Percentiles rank a stretch among this genome's conserved stretches.
These are phyloP conservation scores for Globisporangium echinulatum DNA, from an alignment of 352 stramenopile species.

Conservation along the genomic window DNA sequence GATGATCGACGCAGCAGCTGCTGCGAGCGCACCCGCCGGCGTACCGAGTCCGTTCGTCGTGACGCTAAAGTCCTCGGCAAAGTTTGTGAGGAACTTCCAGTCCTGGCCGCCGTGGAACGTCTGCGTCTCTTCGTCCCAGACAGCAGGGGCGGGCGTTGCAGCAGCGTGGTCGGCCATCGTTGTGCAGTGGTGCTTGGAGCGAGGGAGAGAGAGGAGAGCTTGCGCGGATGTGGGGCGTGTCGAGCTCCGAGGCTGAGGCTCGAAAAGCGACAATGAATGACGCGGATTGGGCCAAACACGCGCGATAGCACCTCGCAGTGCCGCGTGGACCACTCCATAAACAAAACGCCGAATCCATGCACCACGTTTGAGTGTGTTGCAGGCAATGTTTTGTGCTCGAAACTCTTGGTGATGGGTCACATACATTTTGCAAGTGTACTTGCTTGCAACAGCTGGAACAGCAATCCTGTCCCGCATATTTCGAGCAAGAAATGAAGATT, in stretches of 20 bases:
- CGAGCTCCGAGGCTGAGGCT: neutral
- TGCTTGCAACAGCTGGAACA: neutral
- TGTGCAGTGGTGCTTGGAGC: neutral
- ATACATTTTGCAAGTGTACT: neutral
- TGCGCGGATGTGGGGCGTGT: too few species aligned
- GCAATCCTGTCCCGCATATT: neutral
- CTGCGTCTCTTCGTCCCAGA: slow-evolving; percentile 82
- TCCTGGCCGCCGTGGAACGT: slow-evolving; percentile 90
- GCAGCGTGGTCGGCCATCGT: slow-evolving; percentile 8
- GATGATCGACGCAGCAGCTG: slow-evolving; percentile 61
- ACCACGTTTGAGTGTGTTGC: neutral
- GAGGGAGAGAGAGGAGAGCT: neutral
- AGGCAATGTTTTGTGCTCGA: neutral
- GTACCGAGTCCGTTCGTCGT: slow-evolving; percentile 87
- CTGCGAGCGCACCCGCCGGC: slow-evolving; percentile 54
- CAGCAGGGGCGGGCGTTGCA: slow-evolving; percentile 12
- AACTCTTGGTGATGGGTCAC: neutral
- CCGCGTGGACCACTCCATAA: neutral
- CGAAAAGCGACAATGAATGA: slow-evolving; percentile 8
- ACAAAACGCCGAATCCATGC: neutral
- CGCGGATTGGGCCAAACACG: neutral
- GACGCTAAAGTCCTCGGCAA: slow-evolving; percentile 87
- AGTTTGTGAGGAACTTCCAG: slow-evolving; percentile 89
- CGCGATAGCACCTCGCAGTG: neutral
- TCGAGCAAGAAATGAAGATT: too few species aligned